phyloP scores from a whole-genome alignment of 768 basidiomycete species.

The Lactifluus subvellereus region DNA sequence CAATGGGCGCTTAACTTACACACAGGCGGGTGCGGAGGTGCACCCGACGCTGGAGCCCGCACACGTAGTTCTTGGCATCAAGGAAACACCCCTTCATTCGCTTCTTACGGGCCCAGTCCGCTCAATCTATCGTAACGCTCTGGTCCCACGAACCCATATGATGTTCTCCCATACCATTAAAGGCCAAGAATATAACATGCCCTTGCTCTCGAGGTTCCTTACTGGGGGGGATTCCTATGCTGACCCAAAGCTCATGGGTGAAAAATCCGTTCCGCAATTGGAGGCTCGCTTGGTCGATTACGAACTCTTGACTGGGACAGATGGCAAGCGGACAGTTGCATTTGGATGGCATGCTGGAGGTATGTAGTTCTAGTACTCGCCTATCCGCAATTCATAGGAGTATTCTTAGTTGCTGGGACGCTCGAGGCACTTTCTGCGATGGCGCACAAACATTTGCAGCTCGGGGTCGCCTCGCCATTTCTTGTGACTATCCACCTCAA shows the following conservation, averaged over 20 bases:
- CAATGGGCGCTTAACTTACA: not conserved
- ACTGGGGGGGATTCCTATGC: conserved; percentile 16
- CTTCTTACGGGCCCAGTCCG: conserved; percentile 44
- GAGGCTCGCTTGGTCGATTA: conserved; percentile 71
- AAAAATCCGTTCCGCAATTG: conserved; percentile 10
- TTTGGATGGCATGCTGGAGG: conserved; percentile 94
- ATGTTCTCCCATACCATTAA: conserved; percentile 94
- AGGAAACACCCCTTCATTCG: conserved; percentile 70
- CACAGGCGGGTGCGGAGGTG: conserved; percentile 72
- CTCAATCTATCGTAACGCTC: conserved; percentile 25
- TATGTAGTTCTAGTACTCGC: conserved; percentile 31
- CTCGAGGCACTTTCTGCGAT: conserved; percentile 76
- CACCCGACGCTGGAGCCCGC: conserved; percentile 51
- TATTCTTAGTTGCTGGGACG: conserved; percentile 66
- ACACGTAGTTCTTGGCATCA: conserved; percentile 82
- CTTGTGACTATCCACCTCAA: conserved; percentile 46
- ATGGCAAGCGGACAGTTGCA: conserved; percentile 74
- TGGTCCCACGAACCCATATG: conserved; percentile 59
- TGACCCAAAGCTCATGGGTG: conserved; percentile 1
- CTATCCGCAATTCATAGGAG: not conserved
- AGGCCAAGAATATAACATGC: conserved; percentile 81
- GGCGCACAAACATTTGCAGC: conserved; percentile 71
- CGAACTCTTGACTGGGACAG: conserved; percentile 61
- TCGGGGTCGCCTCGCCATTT: conserved; percentile 78
- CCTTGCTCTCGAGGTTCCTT: conserved; percentile 63